Evolutionary conservation across 129 eudicot species (phyloP).

Genomic region (Logfia minima): DNA sequence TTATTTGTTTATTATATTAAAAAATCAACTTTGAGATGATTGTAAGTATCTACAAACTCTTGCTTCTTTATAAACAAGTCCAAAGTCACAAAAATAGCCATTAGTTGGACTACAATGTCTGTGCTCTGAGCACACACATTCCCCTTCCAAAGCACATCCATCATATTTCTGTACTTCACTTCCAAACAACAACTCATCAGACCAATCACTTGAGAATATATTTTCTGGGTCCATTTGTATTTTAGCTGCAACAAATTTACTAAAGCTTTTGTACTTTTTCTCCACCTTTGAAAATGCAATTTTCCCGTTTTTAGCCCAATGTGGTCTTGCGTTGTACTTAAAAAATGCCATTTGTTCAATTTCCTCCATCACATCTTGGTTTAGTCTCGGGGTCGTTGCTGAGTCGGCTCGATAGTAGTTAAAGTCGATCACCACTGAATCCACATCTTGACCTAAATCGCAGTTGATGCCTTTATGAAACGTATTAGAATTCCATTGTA

Average conservation of each 20-base stretch:
- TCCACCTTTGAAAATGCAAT: slow-evolving; percentile 52
- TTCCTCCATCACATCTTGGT: slow-evolving; percentile 76
- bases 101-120: slow-evolving; percentile 74
- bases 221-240: slow-evolving; percentile 53
- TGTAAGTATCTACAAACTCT: slow-evolving; percentile 63
- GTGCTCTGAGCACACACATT: slow-evolving; percentile 69
- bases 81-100: slow-evolving; percentile 59
- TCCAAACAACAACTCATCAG: slow-evolving; percentile 67
- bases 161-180: slow-evolving; percentile 29
- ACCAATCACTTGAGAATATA: slow-evolving; percentile 75
- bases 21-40: slow-evolving; percentile 24
- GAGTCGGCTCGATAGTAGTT: slow-evolving; percentile 72
- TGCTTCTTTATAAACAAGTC: slow-evolving; percentile 65
- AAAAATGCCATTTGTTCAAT: slow-evolving; percentile 87
- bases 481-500: slow-evolving; percentile 81
- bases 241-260: slow-evolving; percentile 56
- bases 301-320: slow-evolving; percentile 87
- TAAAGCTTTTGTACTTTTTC: slow-evolving; percentile 43
- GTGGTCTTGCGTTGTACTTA: slow-evolving; percentile 77
- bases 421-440: slow-evolving; percentile 74
- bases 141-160: slow-evolving; percentile 91
- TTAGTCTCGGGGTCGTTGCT: slow-evolving; percentile 51
- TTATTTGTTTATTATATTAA: too few relatives aligned
- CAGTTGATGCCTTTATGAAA: slow-evolving; percentile 55
- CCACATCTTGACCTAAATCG: slow-evolving; percentile 67